Evolutionary conservation across 176 grass and related monocot genomes (phyloP).

Genomic region (Alloteropsis semialata): DNA sequence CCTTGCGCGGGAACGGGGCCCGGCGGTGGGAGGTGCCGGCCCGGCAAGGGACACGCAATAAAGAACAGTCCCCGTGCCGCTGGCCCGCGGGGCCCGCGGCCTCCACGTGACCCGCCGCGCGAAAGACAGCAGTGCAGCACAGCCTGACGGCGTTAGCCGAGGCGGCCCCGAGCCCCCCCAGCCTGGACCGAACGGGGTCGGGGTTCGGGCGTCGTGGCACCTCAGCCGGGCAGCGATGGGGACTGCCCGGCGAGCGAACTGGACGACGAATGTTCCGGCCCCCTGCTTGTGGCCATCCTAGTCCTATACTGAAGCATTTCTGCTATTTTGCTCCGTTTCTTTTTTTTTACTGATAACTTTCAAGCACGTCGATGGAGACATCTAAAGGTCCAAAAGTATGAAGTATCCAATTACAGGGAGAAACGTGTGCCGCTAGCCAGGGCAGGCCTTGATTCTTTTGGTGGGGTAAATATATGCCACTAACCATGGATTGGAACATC

Average conservation of each 20-base stretch:
- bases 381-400: background rate
- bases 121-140: background rate
- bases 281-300: background rate
- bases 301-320: background rate
- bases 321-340: background rate
- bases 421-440: background rate
- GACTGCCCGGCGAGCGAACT: background rate
- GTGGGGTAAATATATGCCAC: too few species aligned
- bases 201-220: background rate
- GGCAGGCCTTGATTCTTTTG: background rate
- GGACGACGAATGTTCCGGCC: background rate
- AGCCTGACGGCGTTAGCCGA: background rate
- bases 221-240: background rate
- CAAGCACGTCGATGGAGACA: background rate
- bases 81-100: background rate
- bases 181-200: background rate
- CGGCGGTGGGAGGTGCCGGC: background rate
- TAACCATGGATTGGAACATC: background rate
- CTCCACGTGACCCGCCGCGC: background rate
- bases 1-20: background rate
- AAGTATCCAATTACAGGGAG: background rate
- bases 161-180: too few species aligned
- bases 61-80: background rate
- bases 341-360: background rate
- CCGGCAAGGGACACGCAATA: conserved; percentile 12